Evolutionary conservation across 2,329 filamentous ascomycete genomes (phyloP).

Genomic region (Penicillium aurantiogriseum): DNA sequence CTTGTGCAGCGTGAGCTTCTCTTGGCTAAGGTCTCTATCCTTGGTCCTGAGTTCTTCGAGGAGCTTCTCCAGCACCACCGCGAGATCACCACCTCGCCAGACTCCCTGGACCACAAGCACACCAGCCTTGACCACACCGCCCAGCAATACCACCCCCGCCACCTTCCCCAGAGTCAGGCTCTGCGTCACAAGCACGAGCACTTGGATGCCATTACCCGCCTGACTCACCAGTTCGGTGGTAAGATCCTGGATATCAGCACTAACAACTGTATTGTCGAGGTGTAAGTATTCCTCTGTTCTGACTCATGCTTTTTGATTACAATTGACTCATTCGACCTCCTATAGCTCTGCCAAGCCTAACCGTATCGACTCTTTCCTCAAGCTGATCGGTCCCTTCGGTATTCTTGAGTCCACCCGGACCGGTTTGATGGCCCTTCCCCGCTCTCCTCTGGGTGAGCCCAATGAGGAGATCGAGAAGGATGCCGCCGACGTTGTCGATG

Average conservation of each 20-base stretch:
- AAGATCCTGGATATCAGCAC: conserved; percentile 98
- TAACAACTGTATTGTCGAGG: conserved; percentile 96
- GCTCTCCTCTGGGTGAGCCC: conserved; percentile 78
- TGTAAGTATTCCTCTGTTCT: conserved; percentile 60
- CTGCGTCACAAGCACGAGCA: conserved; percentile 97
- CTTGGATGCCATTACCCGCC: conserved; percentile 90
- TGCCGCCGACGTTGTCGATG: conserved; percentile 90
- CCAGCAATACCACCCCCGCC: conserved; percentile 75
- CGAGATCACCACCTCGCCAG: conserved; percentile 68
- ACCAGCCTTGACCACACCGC: conserved; percentile 9
- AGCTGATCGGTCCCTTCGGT: conserved; percentile 89
- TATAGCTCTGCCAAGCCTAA: conserved; percentile 81
- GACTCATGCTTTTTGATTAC: neutral
- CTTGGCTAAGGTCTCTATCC: conserved; percentile 92
- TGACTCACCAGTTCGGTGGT: conserved; percentile 95
- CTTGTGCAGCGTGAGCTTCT: conserved; percentile 94
- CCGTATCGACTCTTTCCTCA: conserved; percentile 96
- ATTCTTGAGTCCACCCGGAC: conserved; percentile 95
- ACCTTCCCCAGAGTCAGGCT: conserved; percentile 80
- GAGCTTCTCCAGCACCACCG: conserved; percentile 93
- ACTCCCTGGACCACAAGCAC: conserved; percentile 29
- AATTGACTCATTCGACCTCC: conserved; percentile 7
- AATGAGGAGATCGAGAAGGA: conserved; percentile 78
- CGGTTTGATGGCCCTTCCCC: conserved; percentile 92
- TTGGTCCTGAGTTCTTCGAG: conserved; percentile 97